A percentile compares a stretch with the other conserved stretches of the same genome.
phyloP scores from a whole-genome alignment of 805 yeast genomes.

The Candida quercuum region DNA sequence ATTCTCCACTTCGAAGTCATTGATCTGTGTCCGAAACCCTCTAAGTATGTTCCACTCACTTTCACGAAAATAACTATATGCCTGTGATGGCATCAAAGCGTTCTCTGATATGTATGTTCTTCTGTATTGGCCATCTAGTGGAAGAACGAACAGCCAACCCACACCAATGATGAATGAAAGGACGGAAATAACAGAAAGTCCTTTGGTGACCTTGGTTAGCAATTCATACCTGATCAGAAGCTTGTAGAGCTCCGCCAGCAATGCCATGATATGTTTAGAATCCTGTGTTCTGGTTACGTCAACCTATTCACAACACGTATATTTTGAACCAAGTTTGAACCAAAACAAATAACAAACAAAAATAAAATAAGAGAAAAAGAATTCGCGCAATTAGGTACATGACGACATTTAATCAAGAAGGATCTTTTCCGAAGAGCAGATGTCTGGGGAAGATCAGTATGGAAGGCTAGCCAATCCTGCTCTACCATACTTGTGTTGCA shows the following conservation, averaged over 20 bases:
- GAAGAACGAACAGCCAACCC: conserved; percentile 58
- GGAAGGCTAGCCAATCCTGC: no score
- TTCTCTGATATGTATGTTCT: conserved; percentile 88
- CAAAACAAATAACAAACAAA: not conserved
- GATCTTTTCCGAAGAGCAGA: no score
- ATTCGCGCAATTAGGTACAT: no score
- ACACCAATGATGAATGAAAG: conserved; percentile 42
- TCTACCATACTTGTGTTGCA: no score
- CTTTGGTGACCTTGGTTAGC: conserved; percentile 37
- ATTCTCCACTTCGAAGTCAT: conserved; percentile 25
- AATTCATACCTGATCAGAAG: conserved; percentile 38
- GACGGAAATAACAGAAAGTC: conserved; percentile 39
- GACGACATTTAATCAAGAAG: no score
- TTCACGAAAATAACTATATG: conserved; percentile 84
- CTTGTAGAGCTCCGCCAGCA: conserved; percentile 40
- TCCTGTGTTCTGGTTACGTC: no score
- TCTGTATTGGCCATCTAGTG: conserved; percentile 77
- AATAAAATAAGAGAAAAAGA: not conserved
- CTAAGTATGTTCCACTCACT: conserved; percentile 90
- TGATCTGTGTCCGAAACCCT: conserved; percentile 60
- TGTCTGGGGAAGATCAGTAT: no score
- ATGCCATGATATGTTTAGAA: no score
- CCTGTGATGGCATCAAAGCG: conserved; percentile 96
- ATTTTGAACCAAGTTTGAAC: no score
- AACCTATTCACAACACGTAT: not conserved